Base-by-base conservation (phyloP, 1,284 basidiomycete genomes). In the Phellinidium pouzarii region DNA sequence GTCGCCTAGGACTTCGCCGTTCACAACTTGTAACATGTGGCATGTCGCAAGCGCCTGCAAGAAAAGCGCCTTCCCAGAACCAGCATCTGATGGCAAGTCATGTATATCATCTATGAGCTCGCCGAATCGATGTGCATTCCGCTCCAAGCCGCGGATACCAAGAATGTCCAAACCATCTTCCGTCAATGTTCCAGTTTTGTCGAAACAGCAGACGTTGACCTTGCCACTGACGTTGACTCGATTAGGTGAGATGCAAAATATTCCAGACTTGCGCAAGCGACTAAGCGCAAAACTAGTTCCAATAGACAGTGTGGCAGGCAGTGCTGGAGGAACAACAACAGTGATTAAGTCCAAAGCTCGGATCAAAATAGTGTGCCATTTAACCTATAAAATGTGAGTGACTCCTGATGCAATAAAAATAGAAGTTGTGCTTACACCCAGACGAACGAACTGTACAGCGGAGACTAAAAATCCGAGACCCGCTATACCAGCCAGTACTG, bases 141-240 rank as follows among this genome's bases (percentile, higher is more conserved):
- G 82, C 59, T 94, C 91, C 41, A 92, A 77, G 1, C 82, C 82
- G 38, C 94, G 84, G 9, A 94, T 87, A 23, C 94, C 94, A 43
- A 99, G 85, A 43, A 99, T 94, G 64, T 99, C 96, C 40, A 99
- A 77, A 0, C 96, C 96, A 60, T 99, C 96, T 68, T 98, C 96
- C 0, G 96, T 99, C 14, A 99, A 77, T 0, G 96, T 99, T 1
- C 96, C 96, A 1, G 96, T 99, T 73, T 99, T 99, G 76, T 99
- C 96, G 64, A 99, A 99, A 68, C 94, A 98, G 62, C 94, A 95
- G 6, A 99, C 89, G 60, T 99, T 98, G 71, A 99, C 78, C 71
- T 97, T 96, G 27, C 96, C 96, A 2, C 86, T 93, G 47, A 99
- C 85, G 65, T 99, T 99, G 62, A 99, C 91, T 27, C 96, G 78